These are phyloP conservation scores for Onygena corvina DNA, from an alignment of 2,329 filamentous ascomycete species.

Conservation along the genomic window DNA sequence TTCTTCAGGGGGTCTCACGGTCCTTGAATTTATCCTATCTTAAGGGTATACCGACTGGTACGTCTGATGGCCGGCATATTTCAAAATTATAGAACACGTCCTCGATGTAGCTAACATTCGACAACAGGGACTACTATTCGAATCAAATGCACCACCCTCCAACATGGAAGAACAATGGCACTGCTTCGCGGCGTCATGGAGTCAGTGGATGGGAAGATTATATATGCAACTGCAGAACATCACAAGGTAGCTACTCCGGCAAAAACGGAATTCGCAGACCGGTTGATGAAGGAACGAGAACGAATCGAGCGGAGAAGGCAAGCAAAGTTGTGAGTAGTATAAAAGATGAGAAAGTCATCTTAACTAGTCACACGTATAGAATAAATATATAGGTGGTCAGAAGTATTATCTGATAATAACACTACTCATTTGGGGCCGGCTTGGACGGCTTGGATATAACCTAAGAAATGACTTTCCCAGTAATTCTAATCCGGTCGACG, in stretches of 20 bases:
- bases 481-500: too few relatives aligned
- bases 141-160: conserved; percentile 34
- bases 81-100: too few relatives aligned
- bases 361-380: too few relatives aligned
- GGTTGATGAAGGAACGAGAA: conserved; percentile 8
- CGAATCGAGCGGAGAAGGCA: not conserved
- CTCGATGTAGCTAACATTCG: not conserved
- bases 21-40: conserved; percentile 42
- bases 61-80: conserved; percentile 5
- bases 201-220: conserved; percentile 36
- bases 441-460: too few relatives aligned
- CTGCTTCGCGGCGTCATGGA: conserved; percentile 41
- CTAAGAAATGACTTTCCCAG: too few relatives aligned
- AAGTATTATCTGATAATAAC: too few relatives aligned
- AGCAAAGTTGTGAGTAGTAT: conserved; percentile 1
- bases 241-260: conserved; percentile 41
- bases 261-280: conserved; percentile 26
- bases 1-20: conserved; percentile 41
- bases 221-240: conserved; percentile 42
- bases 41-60: conserved; percentile 38
- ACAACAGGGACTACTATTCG: conserved; percentile 32
- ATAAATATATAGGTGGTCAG: too few relatives aligned
- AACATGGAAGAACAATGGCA: conserved; percentile 41
- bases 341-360: too few relatives aligned
- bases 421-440: too few relatives aligned